Evolutionary conservation across 2,329 filamentous ascomycete species (phyloP).

Genomic region (Xylaria sp.): DNA sequence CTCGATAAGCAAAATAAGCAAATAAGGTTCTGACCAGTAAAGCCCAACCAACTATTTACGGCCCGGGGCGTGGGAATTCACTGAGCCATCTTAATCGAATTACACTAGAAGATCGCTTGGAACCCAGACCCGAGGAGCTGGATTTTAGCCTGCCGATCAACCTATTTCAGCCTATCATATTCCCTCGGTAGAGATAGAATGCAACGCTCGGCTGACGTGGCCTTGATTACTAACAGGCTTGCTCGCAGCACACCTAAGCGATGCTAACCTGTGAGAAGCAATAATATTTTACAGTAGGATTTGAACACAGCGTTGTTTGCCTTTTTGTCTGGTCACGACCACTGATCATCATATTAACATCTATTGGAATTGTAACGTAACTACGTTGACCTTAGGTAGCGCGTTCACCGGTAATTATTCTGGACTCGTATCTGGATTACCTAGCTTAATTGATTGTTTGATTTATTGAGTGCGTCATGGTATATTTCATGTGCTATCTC

Average conservation of each 20-base stretch:
- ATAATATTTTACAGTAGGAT: too few relatives aligned
- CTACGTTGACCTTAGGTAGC: too few relatives aligned
- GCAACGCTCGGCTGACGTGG: not conserved
- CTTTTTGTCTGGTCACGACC: too few relatives aligned
- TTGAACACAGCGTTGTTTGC: too few relatives aligned
- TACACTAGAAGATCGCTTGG: not conserved
- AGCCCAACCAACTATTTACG: not conserved
- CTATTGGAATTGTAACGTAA: too few relatives aligned
- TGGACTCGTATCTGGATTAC: too few relatives aligned
- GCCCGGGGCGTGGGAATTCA: not conserved
- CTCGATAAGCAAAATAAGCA: too few relatives aligned
- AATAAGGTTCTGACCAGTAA: conserved; percentile 20
- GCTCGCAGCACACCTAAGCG: not conserved
- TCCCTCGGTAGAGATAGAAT: not conserved
- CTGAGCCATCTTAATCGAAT: not conserved
- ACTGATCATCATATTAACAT: too few relatives aligned
- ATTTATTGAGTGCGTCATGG: too few relatives aligned
- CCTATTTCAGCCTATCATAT: not conserved
- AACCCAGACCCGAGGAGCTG: conserved; percentile 6
- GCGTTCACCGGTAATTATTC: too few relatives aligned
- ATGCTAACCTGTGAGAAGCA: not conserved
- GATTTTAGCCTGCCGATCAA: not conserved
- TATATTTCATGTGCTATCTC: too few relatives aligned
- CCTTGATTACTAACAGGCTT: not conserved
- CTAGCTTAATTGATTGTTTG: too few relatives aligned